phyloP scores from a whole-genome alignment of 2,329 filamentous ascomycete genomes.

The Phaeosphaeriaceae sp. region DNA sequence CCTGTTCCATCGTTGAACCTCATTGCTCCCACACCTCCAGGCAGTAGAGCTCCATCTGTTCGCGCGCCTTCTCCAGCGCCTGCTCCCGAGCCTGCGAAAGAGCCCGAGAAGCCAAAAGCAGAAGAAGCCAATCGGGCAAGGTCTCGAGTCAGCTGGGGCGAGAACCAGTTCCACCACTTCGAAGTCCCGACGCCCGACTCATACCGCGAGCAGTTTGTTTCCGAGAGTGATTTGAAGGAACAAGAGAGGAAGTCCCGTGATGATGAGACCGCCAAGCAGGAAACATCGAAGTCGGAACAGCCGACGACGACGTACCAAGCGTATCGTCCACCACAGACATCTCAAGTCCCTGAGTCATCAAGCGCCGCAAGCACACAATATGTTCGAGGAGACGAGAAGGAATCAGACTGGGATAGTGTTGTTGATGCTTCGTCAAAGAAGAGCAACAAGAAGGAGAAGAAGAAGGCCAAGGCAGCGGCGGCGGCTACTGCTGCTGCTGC shows the following conservation, averaged over 20 bases:
- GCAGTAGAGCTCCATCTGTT: conserved; percentile 52
- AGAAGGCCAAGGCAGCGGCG: conserved; percentile 32
- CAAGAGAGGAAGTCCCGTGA: conserved; percentile 35
- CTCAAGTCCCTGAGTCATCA: conserved; percentile 17
- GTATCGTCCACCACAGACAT: conserved; percentile 38
- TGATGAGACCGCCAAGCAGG: conserved; percentile 50
- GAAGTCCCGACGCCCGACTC: conserved; percentile 56
- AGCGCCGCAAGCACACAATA: conserved; percentile 40
- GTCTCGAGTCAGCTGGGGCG: conserved; percentile 56
- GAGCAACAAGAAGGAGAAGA: conserved; percentile 41
- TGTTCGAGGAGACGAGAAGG: conserved; percentile 31
- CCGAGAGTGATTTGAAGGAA: conserved; percentile 36
- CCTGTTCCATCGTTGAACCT: conserved; percentile 62
- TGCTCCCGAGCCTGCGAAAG: conserved; percentile 34
- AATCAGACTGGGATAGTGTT: conserved; percentile 29
- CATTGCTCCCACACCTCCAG: conserved; percentile 65
- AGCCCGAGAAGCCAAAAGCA: conserved; percentile 24
- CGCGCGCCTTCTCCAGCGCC: conserved; percentile 45
- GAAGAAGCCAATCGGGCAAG: conserved; percentile 32
- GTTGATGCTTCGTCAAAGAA: conserved; percentile 35
- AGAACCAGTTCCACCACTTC: conserved; percentile 56
- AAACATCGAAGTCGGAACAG: conserved; percentile 38
- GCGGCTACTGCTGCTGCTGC: conserved; percentile 25
- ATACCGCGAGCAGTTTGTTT: conserved; percentile 46
- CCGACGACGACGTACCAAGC: conserved; percentile 35